These are phyloP conservation scores for Ganoderma multipileum DNA, from an alignment of 1,284 basidiomycete genomes.

Conservation along the genomic window DNA sequence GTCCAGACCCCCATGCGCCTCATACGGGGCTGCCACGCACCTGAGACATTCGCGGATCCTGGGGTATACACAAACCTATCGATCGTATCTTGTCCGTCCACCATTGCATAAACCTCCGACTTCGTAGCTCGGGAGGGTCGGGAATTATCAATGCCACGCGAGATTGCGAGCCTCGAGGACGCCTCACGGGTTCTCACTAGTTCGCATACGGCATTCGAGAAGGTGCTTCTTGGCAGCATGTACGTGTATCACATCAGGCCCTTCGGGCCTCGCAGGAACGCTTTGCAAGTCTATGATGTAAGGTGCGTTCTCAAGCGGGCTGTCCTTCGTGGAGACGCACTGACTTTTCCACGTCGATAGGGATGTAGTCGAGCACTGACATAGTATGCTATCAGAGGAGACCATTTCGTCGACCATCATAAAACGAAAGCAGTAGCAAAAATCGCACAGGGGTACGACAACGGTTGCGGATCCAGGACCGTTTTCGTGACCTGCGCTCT, in stretches of 20 bases:
- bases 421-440: background rate
- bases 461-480: background rate
- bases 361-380: no score
- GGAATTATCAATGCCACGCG: background rate
- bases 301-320: background rate
- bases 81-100: background rate
- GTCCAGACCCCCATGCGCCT: background rate
- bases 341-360: no score
- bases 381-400: no score
- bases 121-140: background rate
- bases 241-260: background rate
- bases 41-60: background rate
- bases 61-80: background rate
- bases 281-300: background rate
- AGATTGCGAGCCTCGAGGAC: constrained; percentile 4
- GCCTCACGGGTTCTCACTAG: background rate
- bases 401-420: no score
- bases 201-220: background rate
- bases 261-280: background rate
- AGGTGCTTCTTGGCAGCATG: background rate
- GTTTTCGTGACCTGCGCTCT: background rate
- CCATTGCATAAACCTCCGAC: constrained; percentile 8
- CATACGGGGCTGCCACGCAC: background rate
- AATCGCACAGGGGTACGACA: background rate
- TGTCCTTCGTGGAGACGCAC: background rate